Evolutionary conservation across 2,329 filamentous ascomycete species (phyloP).

Genomic region (Neofusicoccum ribis): DNA sequence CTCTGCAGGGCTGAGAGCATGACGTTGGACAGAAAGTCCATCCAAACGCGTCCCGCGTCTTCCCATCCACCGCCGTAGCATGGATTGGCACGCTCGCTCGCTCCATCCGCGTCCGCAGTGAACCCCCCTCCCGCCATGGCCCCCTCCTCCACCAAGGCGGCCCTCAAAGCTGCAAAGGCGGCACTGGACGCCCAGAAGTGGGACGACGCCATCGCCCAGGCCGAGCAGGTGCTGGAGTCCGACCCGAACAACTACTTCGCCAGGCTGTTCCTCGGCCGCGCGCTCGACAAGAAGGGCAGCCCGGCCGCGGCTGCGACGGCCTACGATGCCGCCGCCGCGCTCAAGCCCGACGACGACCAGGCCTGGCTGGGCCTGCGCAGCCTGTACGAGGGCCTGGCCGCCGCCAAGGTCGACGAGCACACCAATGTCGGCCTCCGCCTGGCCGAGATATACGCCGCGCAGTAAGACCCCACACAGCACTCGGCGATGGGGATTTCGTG

Average conservation of each 20-base stretch:
- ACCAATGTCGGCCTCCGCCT: slow-evolving; percentile 71
- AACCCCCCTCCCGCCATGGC: slow-evolving; percentile 7
- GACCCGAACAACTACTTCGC: slow-evolving; percentile 82
- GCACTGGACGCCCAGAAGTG: slow-evolving; percentile 78
- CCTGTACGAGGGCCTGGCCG: slow-evolving; percentile 77
- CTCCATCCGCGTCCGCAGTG: background rate
- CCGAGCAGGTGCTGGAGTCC: slow-evolving; percentile 66
- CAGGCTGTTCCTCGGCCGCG: slow-evolving; percentile 87
- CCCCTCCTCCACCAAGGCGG: slow-evolving; percentile 60
- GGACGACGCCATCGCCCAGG: slow-evolving; percentile 70
- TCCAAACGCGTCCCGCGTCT: slow-evolving; percentile 13
- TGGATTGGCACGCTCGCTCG: background rate
- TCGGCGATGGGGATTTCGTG: no score
- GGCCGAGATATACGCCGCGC: slow-evolving; percentile 70
- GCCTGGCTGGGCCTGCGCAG: slow-evolving; percentile 89
- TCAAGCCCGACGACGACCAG: slow-evolving; percentile 75
- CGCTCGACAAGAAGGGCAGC: slow-evolving; percentile 73
- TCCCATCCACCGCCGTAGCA: background rate
- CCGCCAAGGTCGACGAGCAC: slow-evolving; percentile 70
- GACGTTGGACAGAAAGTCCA: slow-evolving; percentile 12
- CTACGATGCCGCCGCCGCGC: slow-evolving; percentile 70
- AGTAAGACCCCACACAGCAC: slow-evolving; percentile 42
- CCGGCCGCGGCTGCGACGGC: slow-evolving; percentile 72
- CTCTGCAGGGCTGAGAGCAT: slow-evolving; percentile 16
- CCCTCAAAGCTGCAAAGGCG: slow-evolving; percentile 78